Evolutionary conservation across 768 basidiomycete species (phyloP), one percentile per base, ranked within the genome.

Genomic region (Dictyophora rubrovolvata): DNA sequence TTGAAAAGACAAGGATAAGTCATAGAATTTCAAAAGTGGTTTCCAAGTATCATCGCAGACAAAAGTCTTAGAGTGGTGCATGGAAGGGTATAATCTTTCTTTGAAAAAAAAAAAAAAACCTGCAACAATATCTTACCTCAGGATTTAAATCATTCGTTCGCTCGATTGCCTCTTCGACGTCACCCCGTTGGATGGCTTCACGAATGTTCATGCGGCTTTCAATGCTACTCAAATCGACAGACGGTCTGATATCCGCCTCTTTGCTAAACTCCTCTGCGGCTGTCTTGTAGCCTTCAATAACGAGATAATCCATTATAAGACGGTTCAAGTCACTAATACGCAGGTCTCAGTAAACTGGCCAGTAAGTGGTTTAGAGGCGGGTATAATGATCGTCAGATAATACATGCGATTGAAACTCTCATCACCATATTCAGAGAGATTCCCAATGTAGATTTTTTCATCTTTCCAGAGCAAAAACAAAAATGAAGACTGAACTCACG

Each of bases 11-110:
- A 37, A 18, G 23, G 34, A 50, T 50, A 35, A 62, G 55, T 48
- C 57, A 48, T 50, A 59, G 48, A 42, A 52, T 36, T 50, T 23
- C 21, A 46, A 50, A 53, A 50, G 48, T 47, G 83, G 78, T 77
- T 80, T 72, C 81, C 77, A 75, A 71, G 66, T 65, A 71, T 94
- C 93, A 86, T 89, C 93, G 93, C 75, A 78, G 86, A 82, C 87
- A 82, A 58, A 70, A 78, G 84, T 75, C 84, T 96, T 78, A 82
- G 93, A 86, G 92, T 95, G 93, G 94, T 96, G 93, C 94, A 96
- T 96, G 91, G 88, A 86, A 82, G 70, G 67, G 66, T 91, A 75
- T 86, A 93, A 95, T 95, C 93, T 76, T 89, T 71, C 67, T 67
- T 48, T 21, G 75, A 70, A 68, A 58, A 47, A 61, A 56, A 56